A percentile compares a stretch with the other conserved stretches of the same genome.
These are phyloP conservation scores for Yamadazyma siamensis DNA, from an alignment of 1,139 yeast genomes.

Conservation along the genomic window DNA sequence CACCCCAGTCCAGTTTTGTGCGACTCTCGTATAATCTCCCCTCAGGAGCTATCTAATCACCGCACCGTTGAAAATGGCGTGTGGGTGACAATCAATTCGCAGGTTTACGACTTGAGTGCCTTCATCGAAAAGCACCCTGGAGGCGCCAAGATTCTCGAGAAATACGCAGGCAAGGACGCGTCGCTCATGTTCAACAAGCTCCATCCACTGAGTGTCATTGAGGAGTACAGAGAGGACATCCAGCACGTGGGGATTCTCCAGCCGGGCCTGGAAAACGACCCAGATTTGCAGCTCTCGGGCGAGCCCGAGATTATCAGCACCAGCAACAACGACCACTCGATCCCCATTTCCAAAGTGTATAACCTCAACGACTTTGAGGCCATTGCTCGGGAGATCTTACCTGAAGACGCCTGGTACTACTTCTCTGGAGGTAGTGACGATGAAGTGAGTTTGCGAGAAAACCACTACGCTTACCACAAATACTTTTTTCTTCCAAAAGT, in stretches of 20 bases:
- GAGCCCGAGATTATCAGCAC: conserved; percentile 31
- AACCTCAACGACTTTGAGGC: conserved; percentile 77
- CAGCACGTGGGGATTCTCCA: conserved; percentile 4
- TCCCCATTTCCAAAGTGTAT: no score
- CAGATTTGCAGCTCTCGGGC: neutral
- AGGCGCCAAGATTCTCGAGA: conserved; percentile 21
- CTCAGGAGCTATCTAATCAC: no score
- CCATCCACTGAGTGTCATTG: conserved; percentile 12
- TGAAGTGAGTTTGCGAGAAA: conserved; percentile 78
- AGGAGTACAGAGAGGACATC: conserved; percentile 4
- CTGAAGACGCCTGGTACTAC: conserved; percentile 78
- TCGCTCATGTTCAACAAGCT: conserved; percentile 14
- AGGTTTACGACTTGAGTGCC: conserved; percentile 27
- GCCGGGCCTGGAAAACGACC: conserved; percentile 1
- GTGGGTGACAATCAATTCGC: conserved; percentile 26
- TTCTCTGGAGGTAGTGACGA: conserved; percentile 85
- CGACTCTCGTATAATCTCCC: no score
- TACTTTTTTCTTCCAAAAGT: conserved; percentile 76
- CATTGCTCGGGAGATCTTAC: conserved; percentile 66
- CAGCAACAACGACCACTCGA: neutral
- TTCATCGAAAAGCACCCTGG: conserved; percentile 26
- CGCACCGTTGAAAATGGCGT: conserved; percentile 4
- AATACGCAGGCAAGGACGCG: conserved; percentile 29
- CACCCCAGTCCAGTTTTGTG: no score
- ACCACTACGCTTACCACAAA: conserved; percentile 77